phyloP scores from a whole-genome alignment of 192 early-diverging fungal species.

The Linderina pennispora region DNA sequence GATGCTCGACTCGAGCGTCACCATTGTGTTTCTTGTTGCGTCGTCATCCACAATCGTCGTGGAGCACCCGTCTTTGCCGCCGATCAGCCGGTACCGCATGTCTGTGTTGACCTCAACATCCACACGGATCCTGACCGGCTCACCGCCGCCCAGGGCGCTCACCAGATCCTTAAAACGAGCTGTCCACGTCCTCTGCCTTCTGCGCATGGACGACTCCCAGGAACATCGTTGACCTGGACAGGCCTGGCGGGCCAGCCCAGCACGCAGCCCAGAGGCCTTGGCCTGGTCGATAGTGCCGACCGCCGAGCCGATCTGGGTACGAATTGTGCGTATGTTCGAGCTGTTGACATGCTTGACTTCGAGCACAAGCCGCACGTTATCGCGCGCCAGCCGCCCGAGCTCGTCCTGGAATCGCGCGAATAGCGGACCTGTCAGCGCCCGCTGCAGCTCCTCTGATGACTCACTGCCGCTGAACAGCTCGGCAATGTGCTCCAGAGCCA shows the following conservation, averaged over 20 bases:
- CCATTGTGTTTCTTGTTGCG: neutral
- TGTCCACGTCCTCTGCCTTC: no score
- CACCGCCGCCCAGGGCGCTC: no score
- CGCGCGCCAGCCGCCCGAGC: conserved; percentile 20
- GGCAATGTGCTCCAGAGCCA: conserved; percentile 20
- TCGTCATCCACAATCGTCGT: neutral
- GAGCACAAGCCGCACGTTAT: conserved; percentile 23
- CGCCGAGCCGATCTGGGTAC: conserved; percentile 24
- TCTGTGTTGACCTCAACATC: neutral
- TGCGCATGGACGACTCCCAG: no score
- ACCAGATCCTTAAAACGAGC: no score
- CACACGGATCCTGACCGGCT: neutral
- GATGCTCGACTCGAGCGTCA: neutral
- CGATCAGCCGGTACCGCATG: neutral
- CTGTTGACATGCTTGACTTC: conserved; percentile 11
- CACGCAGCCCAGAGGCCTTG: conserved; percentile 11
- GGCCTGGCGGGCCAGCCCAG: conserved; percentile 20
- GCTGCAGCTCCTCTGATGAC: conserved; percentile 10
- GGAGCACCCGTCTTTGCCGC: no score
- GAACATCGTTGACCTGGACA: no score
- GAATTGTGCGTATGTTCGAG: conserved; percentile 23
- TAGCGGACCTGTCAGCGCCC: conserved; percentile 19
- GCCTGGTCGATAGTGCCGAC: conserved; percentile 12
- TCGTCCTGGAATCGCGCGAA: conserved; percentile 22
- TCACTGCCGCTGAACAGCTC: conserved; percentile 14